A percentile compares a stretch with the other conserved stretches of the same genome.
These are phyloP conservation scores for Sisymbrium altissimum DNA, from an alignment of 345 rosid species.

Conservation along the genomic window DNA sequence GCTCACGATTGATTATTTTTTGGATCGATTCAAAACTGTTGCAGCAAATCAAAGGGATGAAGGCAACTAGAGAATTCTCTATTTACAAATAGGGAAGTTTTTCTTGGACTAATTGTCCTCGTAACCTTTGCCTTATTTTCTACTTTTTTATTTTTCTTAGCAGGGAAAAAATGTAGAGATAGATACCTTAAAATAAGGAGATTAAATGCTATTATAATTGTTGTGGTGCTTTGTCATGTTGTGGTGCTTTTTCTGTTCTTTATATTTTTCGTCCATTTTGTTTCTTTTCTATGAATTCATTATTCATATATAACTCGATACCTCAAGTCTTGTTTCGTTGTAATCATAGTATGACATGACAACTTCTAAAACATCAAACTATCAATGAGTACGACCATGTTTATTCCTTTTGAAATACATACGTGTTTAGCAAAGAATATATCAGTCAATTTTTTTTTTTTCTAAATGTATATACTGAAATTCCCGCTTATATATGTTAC, in stretches of 20 bases:
- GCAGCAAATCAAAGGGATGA: conserved; percentile 3
- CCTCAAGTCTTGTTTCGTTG: neutral
- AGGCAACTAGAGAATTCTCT: conserved; percentile 2
- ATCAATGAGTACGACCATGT: neutral
- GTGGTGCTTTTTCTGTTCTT: neutral
- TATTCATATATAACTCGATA: neutral
- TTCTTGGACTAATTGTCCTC: neutral
- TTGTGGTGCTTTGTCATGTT: conserved; percentile 16
- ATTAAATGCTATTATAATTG: neutral
- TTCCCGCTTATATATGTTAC: too few relatives aligned
- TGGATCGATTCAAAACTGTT: conserved; percentile 1
- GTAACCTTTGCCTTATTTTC: conserved; percentile 1
- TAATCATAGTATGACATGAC: neutral
- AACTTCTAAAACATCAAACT: neutral
- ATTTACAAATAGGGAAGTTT: neutral
- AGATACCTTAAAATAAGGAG: conserved; percentile 9
- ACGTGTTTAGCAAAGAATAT: too few relatives aligned
- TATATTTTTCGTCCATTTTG: neutral
- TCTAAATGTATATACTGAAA: too few relatives aligned
- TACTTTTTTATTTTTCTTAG: neutral
- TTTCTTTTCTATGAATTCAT: neutral
- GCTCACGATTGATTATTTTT: neutral
- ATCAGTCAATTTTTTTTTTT: too few relatives aligned
- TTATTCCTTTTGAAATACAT: too few relatives aligned
- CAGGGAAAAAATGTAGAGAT: neutral